Evolutionary conservation across 495 filamentous ascomycete species (phyloP).

Genomic region (Penicillium desertorum): DNA sequence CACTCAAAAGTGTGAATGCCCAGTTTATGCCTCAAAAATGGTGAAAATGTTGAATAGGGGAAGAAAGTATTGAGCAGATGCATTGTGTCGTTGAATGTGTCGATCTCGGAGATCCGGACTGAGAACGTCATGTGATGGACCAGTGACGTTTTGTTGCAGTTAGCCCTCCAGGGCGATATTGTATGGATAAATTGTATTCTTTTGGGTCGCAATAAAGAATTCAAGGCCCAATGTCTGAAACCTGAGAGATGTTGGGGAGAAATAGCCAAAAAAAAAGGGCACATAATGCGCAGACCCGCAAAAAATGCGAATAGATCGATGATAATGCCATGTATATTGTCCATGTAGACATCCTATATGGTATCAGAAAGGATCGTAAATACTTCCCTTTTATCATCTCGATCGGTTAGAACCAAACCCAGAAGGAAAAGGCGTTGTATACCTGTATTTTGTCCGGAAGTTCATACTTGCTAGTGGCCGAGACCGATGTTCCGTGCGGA

Average conservation of each 20-base stretch:
- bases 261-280: background rate
- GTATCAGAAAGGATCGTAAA: background rate
- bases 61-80: constrained; percentile 4
- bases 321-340: background rate
- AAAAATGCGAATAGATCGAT: background rate
- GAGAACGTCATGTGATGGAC: constrained; percentile 16
- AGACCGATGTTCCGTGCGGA: constrained; percentile 15
- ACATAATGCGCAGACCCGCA: background rate
- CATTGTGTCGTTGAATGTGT: constrained; percentile 7
- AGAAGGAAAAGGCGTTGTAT: background rate
- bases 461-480: constrained; percentile 6
- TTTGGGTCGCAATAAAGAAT: background rate
- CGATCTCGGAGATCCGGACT: constrained; percentile 14
- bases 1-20: background rate
- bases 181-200: background rate
- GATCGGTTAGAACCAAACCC: background rate
- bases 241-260: background rate
- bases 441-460: background rate
- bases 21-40: background rate
- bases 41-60: background rate
- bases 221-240: background rate
- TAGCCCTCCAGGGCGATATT: background rate
- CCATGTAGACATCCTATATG: background rate
- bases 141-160: constrained; percentile 10
- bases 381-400: background rate